These are phyloP conservation scores for Nadsonia fulvescens DNA, from an alignment of 805 yeast species.

Conservation along the genomic window DNA sequence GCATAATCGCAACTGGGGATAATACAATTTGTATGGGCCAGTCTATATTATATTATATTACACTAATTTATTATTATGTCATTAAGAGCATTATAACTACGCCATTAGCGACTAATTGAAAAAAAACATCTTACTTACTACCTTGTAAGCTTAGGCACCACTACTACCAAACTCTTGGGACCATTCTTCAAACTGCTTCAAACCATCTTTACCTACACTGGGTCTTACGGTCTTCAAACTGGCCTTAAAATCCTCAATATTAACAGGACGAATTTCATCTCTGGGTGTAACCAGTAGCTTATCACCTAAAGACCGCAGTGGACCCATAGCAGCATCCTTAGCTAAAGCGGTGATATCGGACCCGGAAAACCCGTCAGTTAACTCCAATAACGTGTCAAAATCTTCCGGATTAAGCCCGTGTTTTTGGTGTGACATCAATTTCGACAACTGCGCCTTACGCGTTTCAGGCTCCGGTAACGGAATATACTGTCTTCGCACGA, in stretches of 20 bases:
- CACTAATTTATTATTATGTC: no score
- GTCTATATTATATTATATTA: no score
- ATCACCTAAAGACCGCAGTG: conserved; percentile 78
- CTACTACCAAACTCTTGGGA: conserved; percentile 72
- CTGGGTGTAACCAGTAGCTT: conserved; percentile 49
- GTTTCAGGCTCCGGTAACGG: conserved; percentile 86
- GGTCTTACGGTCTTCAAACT: conserved; percentile 73
- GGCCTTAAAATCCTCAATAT: conserved; percentile 49
- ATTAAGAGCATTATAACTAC: no score
- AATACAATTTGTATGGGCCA: no score
- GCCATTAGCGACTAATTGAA: no score
- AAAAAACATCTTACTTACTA: no score
- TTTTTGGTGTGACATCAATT: conserved; percentile 52
- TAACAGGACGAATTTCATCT: conserved; percentile 61
- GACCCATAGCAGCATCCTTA: conserved; percentile 97
- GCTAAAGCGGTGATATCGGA: conserved; percentile 86
- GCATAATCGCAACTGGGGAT: no score
- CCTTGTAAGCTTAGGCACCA: conserved; percentile 66
- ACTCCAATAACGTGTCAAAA: conserved; percentile 34
- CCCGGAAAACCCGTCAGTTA: conserved; percentile 80
- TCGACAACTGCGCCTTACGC: conserved; percentile 48
- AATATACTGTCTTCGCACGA: conserved; percentile 79
- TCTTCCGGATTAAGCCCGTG: conserved; percentile 52
- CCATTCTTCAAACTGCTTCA: conserved; percentile 75
- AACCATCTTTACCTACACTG: conserved; percentile 70